Conservation (phyloP, 148 eudicot species). For the Vaccinium darrowii region DNA sequence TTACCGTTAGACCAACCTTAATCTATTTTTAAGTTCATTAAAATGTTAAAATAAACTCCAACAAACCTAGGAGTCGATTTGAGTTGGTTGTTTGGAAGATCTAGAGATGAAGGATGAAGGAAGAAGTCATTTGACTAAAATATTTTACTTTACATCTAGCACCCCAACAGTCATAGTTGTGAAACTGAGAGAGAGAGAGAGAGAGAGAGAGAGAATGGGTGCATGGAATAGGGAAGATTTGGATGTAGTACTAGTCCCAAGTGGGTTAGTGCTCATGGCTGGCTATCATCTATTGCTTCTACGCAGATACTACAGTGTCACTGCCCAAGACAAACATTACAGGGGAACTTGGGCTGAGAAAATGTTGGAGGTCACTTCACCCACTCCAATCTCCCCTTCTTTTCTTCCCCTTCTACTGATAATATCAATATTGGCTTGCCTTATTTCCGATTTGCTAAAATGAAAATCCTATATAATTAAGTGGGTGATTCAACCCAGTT, state of each 20-base stretch:
- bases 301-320: conserved; percentile 36
- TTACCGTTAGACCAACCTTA: too few relatives aligned
- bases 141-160: background rate
- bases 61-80: background rate
- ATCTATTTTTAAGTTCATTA: background rate
- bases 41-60: background rate
- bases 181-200: background rate
- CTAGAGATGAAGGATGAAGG: background rate
- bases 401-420: background rate
- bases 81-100: background rate
- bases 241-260: conserved; percentile 65
- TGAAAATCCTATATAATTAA: too few relatives aligned
- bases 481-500: too few relatives aligned
- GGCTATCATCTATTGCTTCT: conserved; percentile 63
- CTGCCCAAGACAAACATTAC: conserved; percentile 60
- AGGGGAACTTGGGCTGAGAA: conserved; percentile 53
- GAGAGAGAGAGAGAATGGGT: conserved; percentile 10
- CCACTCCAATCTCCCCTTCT: background rate
- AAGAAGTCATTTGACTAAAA: background rate
- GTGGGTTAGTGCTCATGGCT: conserved; percentile 57
- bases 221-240: conserved; percentile 52
- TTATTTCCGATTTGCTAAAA: too few relatives aligned
- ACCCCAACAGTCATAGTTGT: background rate
- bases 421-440: background rate
- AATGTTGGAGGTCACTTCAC: conserved; percentile 50